Conservation (phyloP, 225 moss, liverwort and hornwort species). For the Straminergon stramineum region DNA sequence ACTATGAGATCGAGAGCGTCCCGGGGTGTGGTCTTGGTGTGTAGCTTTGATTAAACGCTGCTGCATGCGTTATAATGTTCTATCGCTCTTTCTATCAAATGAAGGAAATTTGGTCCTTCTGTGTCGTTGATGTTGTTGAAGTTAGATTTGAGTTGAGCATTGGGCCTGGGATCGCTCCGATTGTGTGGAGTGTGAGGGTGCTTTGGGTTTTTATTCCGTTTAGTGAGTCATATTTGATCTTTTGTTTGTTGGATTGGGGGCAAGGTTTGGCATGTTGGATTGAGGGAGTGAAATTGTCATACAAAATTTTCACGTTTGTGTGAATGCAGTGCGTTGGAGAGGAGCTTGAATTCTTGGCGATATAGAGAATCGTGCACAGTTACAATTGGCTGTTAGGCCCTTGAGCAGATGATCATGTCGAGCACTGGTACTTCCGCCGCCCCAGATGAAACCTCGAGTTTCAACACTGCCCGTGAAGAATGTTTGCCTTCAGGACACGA, state of each 20-base stretch:
- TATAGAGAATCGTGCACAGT: no score
- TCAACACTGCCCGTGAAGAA: no score
- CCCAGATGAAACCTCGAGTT: no score
- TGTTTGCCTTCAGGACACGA: no score
- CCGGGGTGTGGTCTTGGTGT: no score
- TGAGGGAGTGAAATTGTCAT: not conserved
- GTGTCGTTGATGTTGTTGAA: not conserved
- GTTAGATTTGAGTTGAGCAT: not conserved
- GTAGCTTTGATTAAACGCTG: not conserved
- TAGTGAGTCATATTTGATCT: no score
- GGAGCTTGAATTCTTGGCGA: not conserved
- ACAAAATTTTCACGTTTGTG: fast-evolving
- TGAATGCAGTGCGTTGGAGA: not conserved
- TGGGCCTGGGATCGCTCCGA: not conserved
- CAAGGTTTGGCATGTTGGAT: not conserved
- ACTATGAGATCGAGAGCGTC: no score
- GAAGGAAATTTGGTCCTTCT: not conserved
- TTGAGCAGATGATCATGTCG: no score
- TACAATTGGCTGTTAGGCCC: no score
- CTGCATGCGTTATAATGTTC: fast-evolving
- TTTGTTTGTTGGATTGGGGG: not conserved
- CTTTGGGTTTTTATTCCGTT: fast-evolving
- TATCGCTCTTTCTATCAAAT: not conserved
- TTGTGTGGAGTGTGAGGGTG: not conserved
- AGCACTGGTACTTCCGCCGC: no score